Percentiles rank a stretch among this genome's conserved stretches.
Evolutionary conservation across 1,139 yeast genomes (phyloP).

Genomic region (Hemisphaericaspora xylofermentans): DNA sequence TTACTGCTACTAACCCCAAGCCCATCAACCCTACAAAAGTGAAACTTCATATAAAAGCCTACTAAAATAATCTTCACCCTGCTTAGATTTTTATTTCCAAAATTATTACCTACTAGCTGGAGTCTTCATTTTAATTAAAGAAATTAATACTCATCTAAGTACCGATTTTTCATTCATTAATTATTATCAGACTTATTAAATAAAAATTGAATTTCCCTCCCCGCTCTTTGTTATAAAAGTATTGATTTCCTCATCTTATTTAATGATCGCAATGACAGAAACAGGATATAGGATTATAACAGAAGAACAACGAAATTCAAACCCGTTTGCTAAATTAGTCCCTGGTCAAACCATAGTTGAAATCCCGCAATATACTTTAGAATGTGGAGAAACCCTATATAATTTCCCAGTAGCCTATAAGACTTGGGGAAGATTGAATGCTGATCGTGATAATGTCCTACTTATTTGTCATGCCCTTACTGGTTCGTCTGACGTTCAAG

Average conservation of each 20-base stretch:
- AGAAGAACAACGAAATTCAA: constrained; percentile 47
- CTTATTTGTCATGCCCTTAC: constrained; percentile 94
- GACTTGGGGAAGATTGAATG: constrained; percentile 87
- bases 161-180: no score
- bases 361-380: constrained; percentile 73
- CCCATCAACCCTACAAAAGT: no score
- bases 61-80: no score
- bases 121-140: no score
- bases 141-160: no score
- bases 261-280: constrained; percentile 3
- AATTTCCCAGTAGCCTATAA: constrained; percentile 92
- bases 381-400: constrained; percentile 73
- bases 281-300: constrained; percentile 37
- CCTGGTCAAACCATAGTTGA: constrained; percentile 79
- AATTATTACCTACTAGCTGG: no score
- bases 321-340: constrained; percentile 73
- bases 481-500: constrained; percentile 91
- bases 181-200: no score
- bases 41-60: no score
- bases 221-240: not conserved
- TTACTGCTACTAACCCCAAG: no score
- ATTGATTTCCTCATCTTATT: not conserved
- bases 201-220: no score
- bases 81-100: no score
- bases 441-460: constrained; percentile 66